Base-by-base conservation (phyloP, 805 yeast genomes). In the Tetrapisispora phaffii region DNA sequence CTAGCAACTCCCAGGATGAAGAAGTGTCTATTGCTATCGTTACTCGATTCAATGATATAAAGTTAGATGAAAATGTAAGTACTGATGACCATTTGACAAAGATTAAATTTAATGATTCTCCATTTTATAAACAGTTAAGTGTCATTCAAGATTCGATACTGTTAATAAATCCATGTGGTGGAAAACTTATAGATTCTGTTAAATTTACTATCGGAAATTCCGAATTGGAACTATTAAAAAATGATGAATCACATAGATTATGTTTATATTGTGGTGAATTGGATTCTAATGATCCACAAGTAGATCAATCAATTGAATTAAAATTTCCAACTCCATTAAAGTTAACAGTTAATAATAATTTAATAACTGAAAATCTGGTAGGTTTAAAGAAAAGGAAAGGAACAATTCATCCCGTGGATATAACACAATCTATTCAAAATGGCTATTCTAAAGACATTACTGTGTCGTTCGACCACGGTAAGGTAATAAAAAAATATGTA, bases 321-420 rank as follows among this genome's bases (percentile, higher is more conserved):
- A 93, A 82, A 55, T 89, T 77, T 53, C 96, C 97, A 0, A 66
- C 65, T 20, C 85, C 85, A 4, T 65, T 79, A 39, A 93, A 83
- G 56, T 66, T 88, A 3, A 68, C 68, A 29, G 70, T 83, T 34
- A 86, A 89, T 57, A 73, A 72, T 4, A 50, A 50, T 1, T 60
- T 61, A 13, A 55, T 80, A 1, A 71, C 71, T 22, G 77, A 71
- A 23, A 77, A 76, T 47, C 73, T 79, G 1, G 75, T 79, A 44
- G 96, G 97, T 0, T 66, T 88, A 17, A 85, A 85, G 56, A 82
- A 82, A 37, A 75, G 72, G 47, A 75, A 76, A 0, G 95, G 95
- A 0, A 80, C 95, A 0, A 80, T 86, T 1, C 73, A 76, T 48
- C 96, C 97, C 0, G 86, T 85, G 0, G 84, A 89, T 59, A 51